Percentiles rank a stretch among this genome's conserved stretches.
phyloP scores from a whole-genome alignment of 768 basidiomycete species.

The Podaxis carcinomalis region DNA sequence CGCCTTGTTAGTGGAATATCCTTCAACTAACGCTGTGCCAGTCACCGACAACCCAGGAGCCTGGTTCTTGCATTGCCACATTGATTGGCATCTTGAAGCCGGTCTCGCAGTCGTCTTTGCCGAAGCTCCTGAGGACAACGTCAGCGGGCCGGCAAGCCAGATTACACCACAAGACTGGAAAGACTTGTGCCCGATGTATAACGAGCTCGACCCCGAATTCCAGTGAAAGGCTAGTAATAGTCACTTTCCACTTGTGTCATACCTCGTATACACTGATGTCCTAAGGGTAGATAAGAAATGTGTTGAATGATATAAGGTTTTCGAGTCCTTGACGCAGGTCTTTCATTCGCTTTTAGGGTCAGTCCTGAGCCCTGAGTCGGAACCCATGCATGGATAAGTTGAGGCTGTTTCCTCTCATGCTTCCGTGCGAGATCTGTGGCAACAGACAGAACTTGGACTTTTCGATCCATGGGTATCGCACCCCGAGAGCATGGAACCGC shows the following conservation, averaged over 20 bases:
- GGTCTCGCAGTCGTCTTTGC: conserved; percentile 37
- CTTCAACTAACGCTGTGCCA: not conserved
- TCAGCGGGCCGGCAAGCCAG: conserved; percentile 19
- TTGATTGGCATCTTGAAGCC: conserved; percentile 34
- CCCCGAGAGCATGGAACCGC: not conserved
- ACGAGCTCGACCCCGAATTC: conserved; percentile 15
- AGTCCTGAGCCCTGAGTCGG: no score
- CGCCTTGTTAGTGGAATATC: not conserved
- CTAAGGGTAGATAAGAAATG: not conserved
- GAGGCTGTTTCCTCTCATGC: not conserved
- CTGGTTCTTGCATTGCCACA: conserved; percentile 20
- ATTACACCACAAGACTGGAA: conserved; percentile 23
- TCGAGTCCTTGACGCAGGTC: not conserved
- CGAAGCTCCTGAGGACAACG: conserved; percentile 26
- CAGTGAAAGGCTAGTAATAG: conserved; percentile 10
- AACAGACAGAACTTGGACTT: not conserved
- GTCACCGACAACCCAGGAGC: conserved; percentile 19
- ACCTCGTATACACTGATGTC: not conserved
- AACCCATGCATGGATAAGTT: no score
- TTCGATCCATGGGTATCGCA: not conserved
- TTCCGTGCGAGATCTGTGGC: not conserved
- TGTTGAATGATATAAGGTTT: not conserved
- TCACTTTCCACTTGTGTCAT: not conserved
- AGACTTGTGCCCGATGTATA: conserved; percentile 15
- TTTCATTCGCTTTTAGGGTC: not conserved